Base-by-base conservation (phyloP, 2,329 filamentous ascomycete species). In the Aaosphaeria pasadenensis region DNA sequence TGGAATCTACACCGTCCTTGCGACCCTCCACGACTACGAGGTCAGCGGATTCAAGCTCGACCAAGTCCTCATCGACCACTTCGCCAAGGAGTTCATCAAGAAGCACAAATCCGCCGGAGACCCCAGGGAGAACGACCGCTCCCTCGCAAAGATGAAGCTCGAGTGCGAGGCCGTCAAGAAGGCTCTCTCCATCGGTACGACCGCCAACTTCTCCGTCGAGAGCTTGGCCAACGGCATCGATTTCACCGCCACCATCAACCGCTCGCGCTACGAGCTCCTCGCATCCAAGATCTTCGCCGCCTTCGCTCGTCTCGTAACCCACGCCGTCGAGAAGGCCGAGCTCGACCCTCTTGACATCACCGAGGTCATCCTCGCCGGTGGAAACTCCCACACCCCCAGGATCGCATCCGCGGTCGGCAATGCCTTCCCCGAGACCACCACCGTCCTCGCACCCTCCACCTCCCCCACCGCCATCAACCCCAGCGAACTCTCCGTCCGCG, bases 71-170 rank as follows among this genome's bases (percentile, higher is more conserved):
- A 88, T 96, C 70, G 92, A 99, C 70, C 87, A 96, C 79, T 96
- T 97, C 62, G 88, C 92, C 61, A 99, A 99, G 81, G 94, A 99
- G 74, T 99, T 99, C 76, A 82, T 94, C 67, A 97, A 99, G 83
- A 96, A 95, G 81, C 84, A 97, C 82, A 87, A 86, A 76, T 83
- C 83, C 3, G 67, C 54, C 2, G 63, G 58, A 49, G 94, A 97
- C 72, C 94, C 94, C 24, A 83, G 91, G 59, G 81, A 86, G 66
- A 89, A 94, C 69, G 79, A 86, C 47, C 86, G 86, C 63, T 87
- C 88, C 62, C 76, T 96, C 61, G 91, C 94, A 52, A 99, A 97
- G 81, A 79, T 99, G 58, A 92, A 90, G 74, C 80, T 91, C 42
- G 94, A 97, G 77, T 83, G 90, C 56, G 94, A 99, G 76, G 82